Evolutionary conservation across 1,284 basidiomycete genomes (phyloP).

Genomic region (Austroboletus novae-zelandiae): DNA sequence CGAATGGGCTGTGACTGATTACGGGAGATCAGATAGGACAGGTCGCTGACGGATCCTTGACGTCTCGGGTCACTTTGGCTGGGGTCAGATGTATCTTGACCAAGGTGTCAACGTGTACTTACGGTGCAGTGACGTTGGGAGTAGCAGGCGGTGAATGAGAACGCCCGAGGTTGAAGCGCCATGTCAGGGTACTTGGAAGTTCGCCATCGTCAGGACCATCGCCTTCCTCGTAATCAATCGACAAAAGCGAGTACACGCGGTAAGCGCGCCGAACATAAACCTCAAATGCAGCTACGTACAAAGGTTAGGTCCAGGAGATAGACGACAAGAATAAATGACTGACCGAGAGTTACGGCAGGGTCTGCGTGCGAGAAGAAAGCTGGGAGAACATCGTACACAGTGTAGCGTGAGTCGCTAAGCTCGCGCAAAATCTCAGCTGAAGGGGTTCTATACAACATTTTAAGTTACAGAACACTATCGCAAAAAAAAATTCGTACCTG

Average conservation of each 20-base stretch:
- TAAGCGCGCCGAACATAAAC: conserved; percentile 97
- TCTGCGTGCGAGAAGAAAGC: conserved; percentile 92
- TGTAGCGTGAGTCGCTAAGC: conserved; percentile 94
- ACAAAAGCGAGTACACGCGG: conserved; percentile 89
- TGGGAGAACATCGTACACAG: conserved; percentile 95
- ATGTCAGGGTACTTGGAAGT: conserved; percentile 77
- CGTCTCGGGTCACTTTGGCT: conserved; percentile 44
- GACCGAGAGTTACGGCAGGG: conserved; percentile 80
- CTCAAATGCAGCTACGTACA: conserved; percentile 79
- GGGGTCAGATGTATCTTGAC: conserved; percentile 17
- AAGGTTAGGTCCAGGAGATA: conserved; percentile 7
- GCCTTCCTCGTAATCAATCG: conserved; percentile 92
- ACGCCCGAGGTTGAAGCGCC: conserved; percentile 92
- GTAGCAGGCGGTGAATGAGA: conserved; percentile 84
- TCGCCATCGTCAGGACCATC: conserved; percentile 78
- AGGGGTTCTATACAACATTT: conserved; percentile 53
- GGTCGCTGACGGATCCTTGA: conserved; percentile 88
- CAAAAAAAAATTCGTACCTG: conserved; percentile 40
- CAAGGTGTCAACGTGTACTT: conserved; percentile 26
- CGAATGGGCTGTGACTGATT: conserved; percentile 85
- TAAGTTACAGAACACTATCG: not conserved
- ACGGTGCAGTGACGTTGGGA: conserved; percentile 70
- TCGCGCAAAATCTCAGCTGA: conserved; percentile 88
- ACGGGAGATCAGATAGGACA: conserved; percentile 85
- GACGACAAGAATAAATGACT: conserved; percentile 20